Percentiles rank a stretch among this genome's conserved stretches.
Conservation (phyloP, 768 basidiomycete genomes). For the Roridomyces roridus region DNA sequence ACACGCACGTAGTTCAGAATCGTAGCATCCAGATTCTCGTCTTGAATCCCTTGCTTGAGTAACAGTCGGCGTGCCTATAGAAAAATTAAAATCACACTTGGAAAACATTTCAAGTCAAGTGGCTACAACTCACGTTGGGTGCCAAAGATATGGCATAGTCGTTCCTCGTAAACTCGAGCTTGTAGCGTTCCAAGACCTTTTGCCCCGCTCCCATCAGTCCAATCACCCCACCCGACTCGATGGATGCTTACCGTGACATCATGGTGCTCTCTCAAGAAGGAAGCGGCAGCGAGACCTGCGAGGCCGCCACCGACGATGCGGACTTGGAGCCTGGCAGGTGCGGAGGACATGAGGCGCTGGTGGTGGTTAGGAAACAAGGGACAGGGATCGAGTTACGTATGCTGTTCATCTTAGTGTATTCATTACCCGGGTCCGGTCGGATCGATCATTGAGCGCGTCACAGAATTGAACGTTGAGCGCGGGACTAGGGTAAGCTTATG, state of each 20-base stretch:
- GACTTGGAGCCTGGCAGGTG: conserved; percentile 4
- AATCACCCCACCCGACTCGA: too few species aligned
- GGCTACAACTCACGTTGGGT: conserved; percentile 17
- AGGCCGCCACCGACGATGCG: conserved; percentile 21
- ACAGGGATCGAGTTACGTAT: too few species aligned
- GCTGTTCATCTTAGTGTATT: too few species aligned
- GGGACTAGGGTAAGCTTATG: too few species aligned
- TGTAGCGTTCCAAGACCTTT: conserved; percentile 22
- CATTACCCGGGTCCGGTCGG: too few species aligned
- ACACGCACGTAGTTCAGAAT: conserved; percentile 16
- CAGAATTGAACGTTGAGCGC: too few species aligned
- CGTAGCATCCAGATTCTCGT: conserved; percentile 12
- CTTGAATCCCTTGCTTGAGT: conserved; percentile 16
- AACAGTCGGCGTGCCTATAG: conserved; percentile 17
- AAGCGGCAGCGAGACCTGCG: conserved; percentile 19
- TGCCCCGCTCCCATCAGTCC: too few species aligned
- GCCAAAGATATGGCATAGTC: conserved; percentile 24
- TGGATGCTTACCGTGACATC: conserved; percentile 21
- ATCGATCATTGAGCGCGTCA: too few species aligned
- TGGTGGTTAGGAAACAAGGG: too few species aligned
- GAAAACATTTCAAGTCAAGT: too few species aligned
- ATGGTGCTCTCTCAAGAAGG: conserved; percentile 17
- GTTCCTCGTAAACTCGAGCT: conserved; percentile 21
- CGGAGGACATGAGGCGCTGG: conserved; percentile 1
- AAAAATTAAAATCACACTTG: background rate